Evolutionary conservation across 352 stramenopile species (phyloP), one percentile per base, ranked within the genome.

Genomic region (Phytophthora pluvialis): DNA sequence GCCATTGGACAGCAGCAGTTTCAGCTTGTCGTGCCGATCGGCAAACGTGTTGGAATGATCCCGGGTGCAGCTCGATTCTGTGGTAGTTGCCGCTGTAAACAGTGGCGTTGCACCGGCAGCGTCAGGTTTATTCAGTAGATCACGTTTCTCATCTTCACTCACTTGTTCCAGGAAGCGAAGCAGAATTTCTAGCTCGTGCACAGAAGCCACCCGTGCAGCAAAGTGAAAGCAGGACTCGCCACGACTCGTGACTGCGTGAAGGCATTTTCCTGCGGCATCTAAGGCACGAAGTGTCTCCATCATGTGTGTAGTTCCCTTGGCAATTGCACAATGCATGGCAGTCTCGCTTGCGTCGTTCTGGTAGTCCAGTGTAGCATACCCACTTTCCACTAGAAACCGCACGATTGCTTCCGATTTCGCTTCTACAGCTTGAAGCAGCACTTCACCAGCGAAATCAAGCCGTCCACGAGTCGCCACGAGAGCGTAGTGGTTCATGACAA

Each of bases 401-500:
- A 71, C 32, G 15, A 63, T 48, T 3, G 59, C 55, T 5, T 44
- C 45, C 7, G 43, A 48, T 16, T 46, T 16, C n/a, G 31, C 31
- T 6, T 68, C 45, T 5, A 63, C 54, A n/a, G 42, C 61, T 15
- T 54, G 42, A 31, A 70, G 31, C 29, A 62, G 38, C 15, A 70
- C 50, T 18, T 45, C 26, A 25, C 25, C 49, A 16, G 18, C 56
- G 10, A 62, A 75, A 25, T 60, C 47, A 8, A 51, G 38, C 36
- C 68, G 63, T 29, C 53, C 39, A 4, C 57, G 32, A 11, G 58
- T 73, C 2, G 54, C 39, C 25, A 73, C 63, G 25, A 64, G 18
- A 21, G 58, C 51, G 35, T 72, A 49, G 36, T 76, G 68, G 42
- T 76, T 76, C 29, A 76, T 35, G 21, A 75, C 47, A 10, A 71